Percentiles rank a stretch among this genome's conserved stretches.
Conservation (phyloP, 192 early-diverging fungal species). For the Coemansia sp. region DNA sequence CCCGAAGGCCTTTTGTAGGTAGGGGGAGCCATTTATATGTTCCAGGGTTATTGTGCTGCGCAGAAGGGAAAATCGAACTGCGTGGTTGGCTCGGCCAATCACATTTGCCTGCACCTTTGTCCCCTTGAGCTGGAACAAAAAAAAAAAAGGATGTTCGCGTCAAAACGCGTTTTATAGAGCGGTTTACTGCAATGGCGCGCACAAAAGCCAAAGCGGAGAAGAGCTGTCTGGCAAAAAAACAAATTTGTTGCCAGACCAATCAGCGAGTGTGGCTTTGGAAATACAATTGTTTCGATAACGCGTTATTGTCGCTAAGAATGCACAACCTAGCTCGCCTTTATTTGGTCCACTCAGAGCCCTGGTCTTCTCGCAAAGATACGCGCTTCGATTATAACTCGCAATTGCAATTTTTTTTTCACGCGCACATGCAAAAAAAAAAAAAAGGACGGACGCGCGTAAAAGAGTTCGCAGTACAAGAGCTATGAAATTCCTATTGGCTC, state of each 20-base stretch:
- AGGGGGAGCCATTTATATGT: conserved; percentile 9
- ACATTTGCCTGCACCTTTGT: conserved; percentile 1
- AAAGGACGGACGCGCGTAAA: neutral
- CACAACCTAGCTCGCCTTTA: too few relatives aligned
- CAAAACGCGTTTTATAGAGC: conserved; percentile 6
- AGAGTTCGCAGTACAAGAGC: neutral
- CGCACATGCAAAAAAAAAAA: neutral
- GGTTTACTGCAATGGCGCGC: neutral
- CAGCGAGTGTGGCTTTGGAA: too few relatives aligned
- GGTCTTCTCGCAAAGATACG: neutral
- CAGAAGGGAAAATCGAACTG: conserved; percentile 21
- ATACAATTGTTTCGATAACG: too few relatives aligned
- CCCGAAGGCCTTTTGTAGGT: too few relatives aligned
- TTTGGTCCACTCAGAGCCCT: too few relatives aligned
- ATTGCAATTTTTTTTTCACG: neutral
- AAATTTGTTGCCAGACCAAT: too few relatives aligned
- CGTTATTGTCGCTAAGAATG: too few relatives aligned
- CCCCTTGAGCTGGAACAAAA: neutral
- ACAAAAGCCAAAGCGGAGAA: neutral
- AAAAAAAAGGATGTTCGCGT: neutral
- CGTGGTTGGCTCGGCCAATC: conserved; percentile 15
- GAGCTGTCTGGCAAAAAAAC: neutral
- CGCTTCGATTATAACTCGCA: conserved; percentile 4
- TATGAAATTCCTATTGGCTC: conserved; percentile 3
- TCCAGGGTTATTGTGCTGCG: neutral